phyloP scores from a whole-genome alignment of 2,329 filamentous ascomycete species.

The Talaromyces sp. region DNA sequence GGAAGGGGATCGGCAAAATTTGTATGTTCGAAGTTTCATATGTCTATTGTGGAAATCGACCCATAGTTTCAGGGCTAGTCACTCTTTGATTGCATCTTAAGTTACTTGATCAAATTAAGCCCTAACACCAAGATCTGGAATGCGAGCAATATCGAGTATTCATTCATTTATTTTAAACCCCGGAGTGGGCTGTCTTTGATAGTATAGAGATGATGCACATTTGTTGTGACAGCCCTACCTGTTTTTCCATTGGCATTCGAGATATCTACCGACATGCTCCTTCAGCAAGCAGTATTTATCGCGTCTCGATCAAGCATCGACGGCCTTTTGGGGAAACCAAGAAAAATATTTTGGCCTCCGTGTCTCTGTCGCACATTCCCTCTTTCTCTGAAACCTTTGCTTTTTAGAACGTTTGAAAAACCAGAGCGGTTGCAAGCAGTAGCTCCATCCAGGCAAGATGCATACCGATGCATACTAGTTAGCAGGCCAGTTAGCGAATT shows the following conservation, averaged over 20 bases:
- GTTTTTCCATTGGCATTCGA: neutral
- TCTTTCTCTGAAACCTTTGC: conserved; percentile 16
- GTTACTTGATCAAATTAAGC: neutral
- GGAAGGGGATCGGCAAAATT: neutral
- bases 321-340: conserved; percentile 43
- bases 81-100: neutral
- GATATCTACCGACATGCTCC: neutral
- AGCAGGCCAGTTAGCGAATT: neutral
- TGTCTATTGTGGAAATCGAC: neutral
- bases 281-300: neutral
- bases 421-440: conserved; percentile 49
- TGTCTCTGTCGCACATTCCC: conserved; percentile 33
- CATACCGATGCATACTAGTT: conserved; percentile 59
- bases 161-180: neutral
- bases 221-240: too few species aligned
- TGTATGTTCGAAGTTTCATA: neutral
- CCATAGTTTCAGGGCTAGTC: neutral
- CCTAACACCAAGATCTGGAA: neutral
- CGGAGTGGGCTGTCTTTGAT: neutral
- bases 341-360: conserved; percentile 47
- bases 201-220: neutral
- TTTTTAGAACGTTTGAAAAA: conserved; percentile 42
- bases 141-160: neutral
- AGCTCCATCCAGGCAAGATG: conserved; percentile 63
- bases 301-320: conserved; percentile 35